Evolutionary conservation across 495 filamentous ascomycete species (phyloP).

Genomic region (Daldinia caldariorum): DNA sequence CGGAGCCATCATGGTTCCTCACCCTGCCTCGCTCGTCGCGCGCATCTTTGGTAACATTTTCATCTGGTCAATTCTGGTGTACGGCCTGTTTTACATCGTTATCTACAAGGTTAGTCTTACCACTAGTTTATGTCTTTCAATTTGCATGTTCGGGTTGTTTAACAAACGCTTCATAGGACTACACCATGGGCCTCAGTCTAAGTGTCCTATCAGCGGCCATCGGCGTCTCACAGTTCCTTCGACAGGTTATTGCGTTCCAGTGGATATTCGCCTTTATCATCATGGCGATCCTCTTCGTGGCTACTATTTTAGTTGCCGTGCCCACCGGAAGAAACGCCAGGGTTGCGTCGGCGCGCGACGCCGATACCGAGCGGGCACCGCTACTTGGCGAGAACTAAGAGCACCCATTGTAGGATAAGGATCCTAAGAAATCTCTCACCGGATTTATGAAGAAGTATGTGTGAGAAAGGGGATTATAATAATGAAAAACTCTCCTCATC

Average conservation of each 20-base stretch:
- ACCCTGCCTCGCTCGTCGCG: constrained; percentile 63
- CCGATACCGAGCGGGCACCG: constrained; percentile 63
- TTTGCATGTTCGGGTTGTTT: constrained; percentile 4
- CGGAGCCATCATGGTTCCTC: constrained; percentile 78
- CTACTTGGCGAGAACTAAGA: constrained; percentile 53
- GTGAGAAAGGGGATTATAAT: constrained; percentile 1
- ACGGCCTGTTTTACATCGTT: constrained; percentile 76
- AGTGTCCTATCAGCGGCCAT: constrained; percentile 77
- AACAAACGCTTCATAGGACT: constrained; percentile 62
- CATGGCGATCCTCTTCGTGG: constrained; percentile 76
- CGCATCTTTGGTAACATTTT: constrained; percentile 84
- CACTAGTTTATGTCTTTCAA: background rate
- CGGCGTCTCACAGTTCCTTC: constrained; percentile 77
- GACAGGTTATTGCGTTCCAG: constrained; percentile 77
- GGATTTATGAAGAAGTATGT: background rate
- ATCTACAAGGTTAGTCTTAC: constrained; percentile 63
- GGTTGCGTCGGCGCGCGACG: constrained; percentile 45
- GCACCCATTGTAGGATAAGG: background rate
- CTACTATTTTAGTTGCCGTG: constrained; percentile 69
- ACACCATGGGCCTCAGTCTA: constrained; percentile 81
- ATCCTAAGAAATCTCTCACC: too few species aligned
- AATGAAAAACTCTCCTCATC: constrained; percentile 15
- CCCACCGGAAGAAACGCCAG: constrained; percentile 64
- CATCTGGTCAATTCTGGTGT: constrained; percentile 81
- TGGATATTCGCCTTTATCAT: constrained; percentile 92